Evolutionary conservation across 2,329 filamentous ascomycete genomes (phyloP).

Genomic region (Colletotrichum phormii): DNA sequence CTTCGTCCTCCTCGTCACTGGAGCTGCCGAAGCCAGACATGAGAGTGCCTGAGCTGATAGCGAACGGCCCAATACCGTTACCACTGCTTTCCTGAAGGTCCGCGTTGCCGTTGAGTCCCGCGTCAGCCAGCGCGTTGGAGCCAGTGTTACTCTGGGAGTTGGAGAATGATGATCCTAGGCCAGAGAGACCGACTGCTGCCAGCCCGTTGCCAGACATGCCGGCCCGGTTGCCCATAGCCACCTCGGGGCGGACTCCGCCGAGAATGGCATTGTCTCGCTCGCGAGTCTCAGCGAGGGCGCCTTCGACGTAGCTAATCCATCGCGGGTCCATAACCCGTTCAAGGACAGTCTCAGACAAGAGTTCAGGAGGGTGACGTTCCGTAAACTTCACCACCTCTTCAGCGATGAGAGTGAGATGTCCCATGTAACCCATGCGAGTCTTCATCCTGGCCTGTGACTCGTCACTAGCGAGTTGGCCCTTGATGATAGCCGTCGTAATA

Average conservation of each 20-base stretch:
- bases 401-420: conserved; percentile 94
- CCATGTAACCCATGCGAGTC: conserved; percentile 98
- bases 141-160: conserved; percentile 38
- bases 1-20: conserved; percentile 96
- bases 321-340: conserved; percentile 89
- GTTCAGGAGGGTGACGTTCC: conserved; percentile 89
- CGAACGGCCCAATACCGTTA: conserved; percentile 78
- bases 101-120: conserved; percentile 56
- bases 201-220: conserved; percentile 59
- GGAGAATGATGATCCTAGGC: conserved; percentile 50
- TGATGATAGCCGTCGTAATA: conserved; percentile 90
- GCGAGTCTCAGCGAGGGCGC: conserved; percentile 89
- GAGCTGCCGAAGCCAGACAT: conserved; percentile 94
- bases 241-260: conserved; percentile 92
- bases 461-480: conserved; percentile 89
- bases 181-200: conserved; percentile 55
- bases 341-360: conserved; percentile 84
- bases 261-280: conserved; percentile 99
- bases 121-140: conserved; percentile 36
- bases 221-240: conserved; percentile 83
- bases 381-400: conserved; percentile 99
- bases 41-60: conserved; percentile 78
- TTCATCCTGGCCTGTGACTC: conserved; percentile 84
- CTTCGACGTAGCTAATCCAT: conserved; percentile 96
- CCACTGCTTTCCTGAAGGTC: conserved; percentile 74